phyloP scores from a whole-genome alignment of 2,329 filamentous ascomycete species.

The Aspergillus ochraceus region DNA sequence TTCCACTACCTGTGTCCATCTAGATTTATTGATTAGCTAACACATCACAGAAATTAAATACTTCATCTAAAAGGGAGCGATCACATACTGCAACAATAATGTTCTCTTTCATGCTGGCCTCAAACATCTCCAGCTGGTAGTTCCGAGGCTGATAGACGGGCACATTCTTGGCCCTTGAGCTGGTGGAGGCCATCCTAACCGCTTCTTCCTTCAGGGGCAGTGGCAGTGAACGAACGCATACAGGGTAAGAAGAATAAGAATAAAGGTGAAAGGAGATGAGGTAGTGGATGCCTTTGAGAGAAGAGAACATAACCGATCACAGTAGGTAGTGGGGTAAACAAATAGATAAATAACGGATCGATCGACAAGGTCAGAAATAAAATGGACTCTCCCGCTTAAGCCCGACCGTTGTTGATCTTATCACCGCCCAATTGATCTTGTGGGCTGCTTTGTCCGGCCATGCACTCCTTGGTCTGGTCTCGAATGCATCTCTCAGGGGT shows the following conservation, averaged over 20 bases:
- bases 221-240: background rate
- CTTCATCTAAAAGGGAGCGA: background rate
- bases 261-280: too few species aligned
- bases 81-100: slow-evolving; percentile 66
- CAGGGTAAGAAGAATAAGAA: background rate
- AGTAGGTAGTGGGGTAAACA: background rate
- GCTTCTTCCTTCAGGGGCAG: too few species aligned
- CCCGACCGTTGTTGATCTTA: background rate
- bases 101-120: slow-evolving; percentile 66
- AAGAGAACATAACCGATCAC: background rate
- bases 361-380: background rate
- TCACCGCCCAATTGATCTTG: background rate
- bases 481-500: too few species aligned
- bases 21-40: slow-evolving; percentile 28
- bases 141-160: slow-evolving; percentile 44
- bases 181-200: slow-evolving; percentile 10
- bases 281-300: background rate
- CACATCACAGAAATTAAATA: background rate
- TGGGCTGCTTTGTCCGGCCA: background rate
- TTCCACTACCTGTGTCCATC: slow-evolving; percentile 81
- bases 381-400: background rate
- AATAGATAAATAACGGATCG: background rate
- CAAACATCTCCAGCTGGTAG: slow-evolving; percentile 76
- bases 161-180: slow-evolving; percentile 4
- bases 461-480: background rate